Conservation (phyloP, 2,329 filamentous ascomycete genomes). For the Emmonsiellopsis sp. region DNA sequence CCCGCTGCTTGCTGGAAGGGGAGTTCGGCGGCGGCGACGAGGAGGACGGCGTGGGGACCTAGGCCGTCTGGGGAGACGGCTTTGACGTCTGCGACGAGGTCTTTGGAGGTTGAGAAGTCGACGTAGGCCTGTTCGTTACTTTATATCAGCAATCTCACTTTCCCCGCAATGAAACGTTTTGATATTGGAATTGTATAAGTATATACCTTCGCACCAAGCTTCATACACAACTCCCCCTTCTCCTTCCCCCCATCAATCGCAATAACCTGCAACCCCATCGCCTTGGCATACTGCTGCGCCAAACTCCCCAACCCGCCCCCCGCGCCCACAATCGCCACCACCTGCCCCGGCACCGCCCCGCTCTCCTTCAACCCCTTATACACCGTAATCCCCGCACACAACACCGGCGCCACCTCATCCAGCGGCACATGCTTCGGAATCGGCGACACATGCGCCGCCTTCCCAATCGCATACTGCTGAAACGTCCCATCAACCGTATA, state of each 20-base stretch:
- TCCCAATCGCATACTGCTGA: constrained; percentile 85
- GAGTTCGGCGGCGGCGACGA: constrained; percentile 79
- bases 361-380: constrained; percentile 91
- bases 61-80: constrained; percentile 68
- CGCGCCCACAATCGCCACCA: constrained; percentile 75
- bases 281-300: constrained; percentile 79
- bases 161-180: too few relatives aligned
- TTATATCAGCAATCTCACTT: background rate
- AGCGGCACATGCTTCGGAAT: constrained; percentile 70
- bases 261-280: constrained; percentile 75
- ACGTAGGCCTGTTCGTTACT: constrained; percentile 49
- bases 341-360: constrained; percentile 62
- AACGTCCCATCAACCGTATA: constrained; percentile 91
- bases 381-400: constrained; percentile 79
- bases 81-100: constrained; percentile 78
- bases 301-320: constrained; percentile 74
- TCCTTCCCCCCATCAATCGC: constrained; percentile 78
- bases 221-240: constrained; percentile 59
- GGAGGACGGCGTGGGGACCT: constrained; percentile 77
- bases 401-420: constrained; percentile 67
- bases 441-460: constrained; percentile 74
- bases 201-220: constrained; percentile 55
- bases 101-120: constrained; percentile 68
- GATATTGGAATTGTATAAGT: background rate
- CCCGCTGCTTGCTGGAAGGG: constrained; percentile 90